Percentiles rank a stretch among this genome's conserved stretches.
Conservation (phyloP, 2,329 filamentous ascomycete species). For the Ophiostoma sp. region DNA sequence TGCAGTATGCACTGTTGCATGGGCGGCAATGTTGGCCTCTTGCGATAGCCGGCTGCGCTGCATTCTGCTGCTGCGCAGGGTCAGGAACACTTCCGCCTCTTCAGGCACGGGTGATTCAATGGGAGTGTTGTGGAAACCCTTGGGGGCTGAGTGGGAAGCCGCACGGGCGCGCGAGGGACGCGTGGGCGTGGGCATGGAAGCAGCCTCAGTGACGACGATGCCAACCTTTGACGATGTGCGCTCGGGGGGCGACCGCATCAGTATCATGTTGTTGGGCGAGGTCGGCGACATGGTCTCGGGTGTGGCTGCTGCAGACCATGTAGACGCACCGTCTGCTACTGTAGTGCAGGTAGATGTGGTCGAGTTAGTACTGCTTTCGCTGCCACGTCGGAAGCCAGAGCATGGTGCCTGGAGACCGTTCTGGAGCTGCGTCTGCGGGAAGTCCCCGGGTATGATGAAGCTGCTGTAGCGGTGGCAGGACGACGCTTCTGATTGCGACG, state of each 20-base stretch:
- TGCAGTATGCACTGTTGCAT: not conserved
- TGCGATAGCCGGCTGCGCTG: not conserved
- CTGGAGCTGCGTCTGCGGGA: slow-evolving; percentile 3
- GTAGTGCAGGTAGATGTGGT: slow-evolving; percentile 18
- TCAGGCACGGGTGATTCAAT: slow-evolving; percentile 22
- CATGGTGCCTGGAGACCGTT: not conserved
- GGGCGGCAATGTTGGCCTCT: not conserved
- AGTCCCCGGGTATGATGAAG: not conserved
- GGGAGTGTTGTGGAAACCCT: slow-evolving; percentile 22
- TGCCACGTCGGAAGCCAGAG: slow-evolving; percentile 19
- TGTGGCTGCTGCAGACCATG: slow-evolving; percentile 25
- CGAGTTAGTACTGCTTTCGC: slow-evolving; percentile 25
- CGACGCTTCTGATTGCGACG: not conserved
- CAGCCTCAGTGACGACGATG: not conserved
- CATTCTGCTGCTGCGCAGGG: not conserved
- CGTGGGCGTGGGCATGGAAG: not conserved
- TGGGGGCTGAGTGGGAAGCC: slow-evolving; percentile 15
- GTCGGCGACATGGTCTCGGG: slow-evolving; percentile 25
- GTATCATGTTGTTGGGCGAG: slow-evolving; percentile 10
- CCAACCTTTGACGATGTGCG: slow-evolving; percentile 9
- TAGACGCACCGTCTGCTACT: slow-evolving; percentile 13
- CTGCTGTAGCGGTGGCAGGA: slow-evolving; percentile 13
- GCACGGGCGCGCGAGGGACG: slow-evolving; percentile 16
- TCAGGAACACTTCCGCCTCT: slow-evolving; percentile 20
- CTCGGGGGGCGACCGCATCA: slow-evolving; percentile 16